Base-by-base conservation (phyloP, 108 stramenopile genomes). In the Conticribra weissflogii region DNA sequence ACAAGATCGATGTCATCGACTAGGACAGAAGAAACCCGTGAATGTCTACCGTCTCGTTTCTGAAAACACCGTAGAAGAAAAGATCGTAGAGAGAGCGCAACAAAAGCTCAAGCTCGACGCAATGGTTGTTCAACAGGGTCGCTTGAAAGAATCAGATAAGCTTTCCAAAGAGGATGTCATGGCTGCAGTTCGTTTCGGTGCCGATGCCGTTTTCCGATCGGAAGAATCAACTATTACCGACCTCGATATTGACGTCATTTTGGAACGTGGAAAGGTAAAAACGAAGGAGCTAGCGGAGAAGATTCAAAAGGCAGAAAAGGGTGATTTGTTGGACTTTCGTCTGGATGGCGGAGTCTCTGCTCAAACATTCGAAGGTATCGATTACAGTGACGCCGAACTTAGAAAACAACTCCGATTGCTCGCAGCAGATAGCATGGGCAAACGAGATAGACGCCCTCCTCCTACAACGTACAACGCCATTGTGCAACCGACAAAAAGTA, bases 41-140 rank as follows among this genome's bases (percentile, higher is more conserved):
- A 86, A 86, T 50, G 95, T 99, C 5, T 99, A 96, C 80, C 93
- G 99, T 15, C 84, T 99, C 23, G 95, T 99, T 18, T 96, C 97
- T 1, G 97, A 98, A 76, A 90, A 97, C 65, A 98, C 98, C 4
- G 89, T 99, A 24, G 99, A 99, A 80, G 97, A 99, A 81, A 98
- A 98, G 73, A 96, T 99, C 58, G 97, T 99, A 8, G 98, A 99
- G 79, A 93, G 99, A 49, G 99, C 99, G 15, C 97, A 98, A 68
- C 92, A 98, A 62, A 99, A 99, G 85, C 96, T 99, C 22, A 98
- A 99, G 72, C 95, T 99, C 25, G 99, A 99, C 81, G 98, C 98
- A 17, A 98, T 98, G 89, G 98, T 99, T 58, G 97, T 99, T 45
- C 98, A 99, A 71, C 93, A 94, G 63, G 97, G 96, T 17, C 91